Conservation (phyloP, 2,329 filamentous ascomycete species). For the Alternaria consortialis region DNA sequence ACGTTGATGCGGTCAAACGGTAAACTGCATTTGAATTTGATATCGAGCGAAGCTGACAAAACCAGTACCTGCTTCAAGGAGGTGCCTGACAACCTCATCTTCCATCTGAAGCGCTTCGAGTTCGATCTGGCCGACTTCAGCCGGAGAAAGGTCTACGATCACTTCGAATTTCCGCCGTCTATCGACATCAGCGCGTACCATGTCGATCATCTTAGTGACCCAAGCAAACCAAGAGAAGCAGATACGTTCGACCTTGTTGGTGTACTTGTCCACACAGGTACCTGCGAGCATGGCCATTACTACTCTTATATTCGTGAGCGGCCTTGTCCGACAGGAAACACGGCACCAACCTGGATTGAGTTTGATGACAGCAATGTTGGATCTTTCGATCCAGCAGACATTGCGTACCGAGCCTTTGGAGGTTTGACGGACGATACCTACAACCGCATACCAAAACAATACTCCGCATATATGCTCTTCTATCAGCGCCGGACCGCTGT, state of each 20-base stretch:
- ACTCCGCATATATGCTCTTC: slow-evolving; percentile 96
- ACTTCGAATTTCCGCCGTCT: slow-evolving; percentile 83
- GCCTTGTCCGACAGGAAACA: slow-evolving; percentile 61
- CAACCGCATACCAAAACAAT: slow-evolving; percentile 42
- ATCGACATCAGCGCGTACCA: slow-evolving; percentile 93
- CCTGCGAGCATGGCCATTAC: slow-evolving; percentile 93
- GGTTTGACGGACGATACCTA: slow-evolving; percentile 49
- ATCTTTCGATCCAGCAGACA: slow-evolving; percentile 75
- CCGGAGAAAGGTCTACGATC: slow-evolving; percentile 93
- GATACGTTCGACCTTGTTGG: slow-evolving; percentile 96
- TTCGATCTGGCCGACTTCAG: slow-evolving; percentile 80
- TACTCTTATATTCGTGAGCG: slow-evolving; percentile 94
- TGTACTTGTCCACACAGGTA: slow-evolving; percentile 90
- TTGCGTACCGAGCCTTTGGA: slow-evolving; percentile 78
- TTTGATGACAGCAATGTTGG: slow-evolving; percentile 92
- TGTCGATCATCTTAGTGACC: slow-evolving; percentile 79
- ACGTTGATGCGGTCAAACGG: slow-evolving; percentile 91
- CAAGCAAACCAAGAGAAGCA: slow-evolving; percentile 62
- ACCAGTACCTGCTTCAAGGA: slow-evolving; percentile 85
- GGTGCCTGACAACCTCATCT: slow-evolving; percentile 91
- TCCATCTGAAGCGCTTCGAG: slow-evolving; percentile 90
- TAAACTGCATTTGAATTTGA: slow-evolving; percentile 43
- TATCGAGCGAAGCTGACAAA: slow-evolving; percentile 21
- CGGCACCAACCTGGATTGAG: slow-evolving; percentile 74
- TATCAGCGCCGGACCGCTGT: slow-evolving; percentile 83